Evolutionary conservation across 345 rosid species (phyloP), one percentile per base, ranked within the genome.

Genomic region (Euphorbia peplus): DNA sequence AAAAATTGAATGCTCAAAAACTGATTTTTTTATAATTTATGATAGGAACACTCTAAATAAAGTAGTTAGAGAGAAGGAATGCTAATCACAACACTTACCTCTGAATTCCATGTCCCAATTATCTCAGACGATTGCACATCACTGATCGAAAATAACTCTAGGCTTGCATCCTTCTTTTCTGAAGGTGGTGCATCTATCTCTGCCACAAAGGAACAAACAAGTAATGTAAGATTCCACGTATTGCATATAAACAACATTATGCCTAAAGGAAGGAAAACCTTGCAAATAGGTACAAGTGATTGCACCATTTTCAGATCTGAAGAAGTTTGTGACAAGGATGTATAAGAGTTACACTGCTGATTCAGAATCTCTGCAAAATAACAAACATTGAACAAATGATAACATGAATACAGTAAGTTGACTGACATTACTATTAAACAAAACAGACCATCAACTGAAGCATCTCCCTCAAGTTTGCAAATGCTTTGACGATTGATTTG

Each of bases 381-480:
- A 69, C 56, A 74, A 61, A 58, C 21, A 44, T 52, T 46, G 53
- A 72, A 73, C 52, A 25, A 54, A 68, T 48, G 65, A 44, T 73
- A 73, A 70, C 46, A 63, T 44, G 11, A 72, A 62, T 39, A 64
- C 26, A 60, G 25, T 59, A 44, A 7, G 3, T 21, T 46, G 8
- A 24, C 21, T 5, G 39, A 63, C 54, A 67, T 29, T 60, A 50
- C 24, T 6, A 47, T 18, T 72, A 70, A 61, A 41, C 28, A 61
- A 58, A 21, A 76, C 85, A 69, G 80, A 93, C 99, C 97, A 78
- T 81, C 84, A 19, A 88, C 67, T 24, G 71, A 73, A 73, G 91
- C 74, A 83, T 93, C 99, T 78, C 93, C 97, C 85, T 93, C 99
- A 70, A 93, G 99, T 75, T 89, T 90, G 78, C 97, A 91, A 62